Percentiles rank a stretch among this genome's conserved stretches.
phyloP scores from a whole-genome alignment of 495 filamentous ascomycete species.

The Penicillium fimorum region DNA sequence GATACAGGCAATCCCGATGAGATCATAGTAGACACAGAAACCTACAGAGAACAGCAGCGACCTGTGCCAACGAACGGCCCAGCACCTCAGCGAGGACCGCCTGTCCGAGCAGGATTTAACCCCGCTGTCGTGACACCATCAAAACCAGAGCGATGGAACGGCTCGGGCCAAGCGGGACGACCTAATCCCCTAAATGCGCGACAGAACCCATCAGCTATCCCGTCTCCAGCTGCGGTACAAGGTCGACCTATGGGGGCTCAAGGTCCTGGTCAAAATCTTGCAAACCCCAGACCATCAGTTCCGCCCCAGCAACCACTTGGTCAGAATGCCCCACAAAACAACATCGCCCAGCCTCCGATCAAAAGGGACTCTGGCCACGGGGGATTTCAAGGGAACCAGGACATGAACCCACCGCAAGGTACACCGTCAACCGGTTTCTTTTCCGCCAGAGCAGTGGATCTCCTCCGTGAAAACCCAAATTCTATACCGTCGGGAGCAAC shows the following conservation, averaged over 20 bases:
- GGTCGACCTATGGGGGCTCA: slow-evolving; percentile 21
- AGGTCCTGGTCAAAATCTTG: slow-evolving; percentile 21
- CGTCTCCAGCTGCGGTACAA: slow-evolving; percentile 18
- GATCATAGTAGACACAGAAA: slow-evolving; percentile 43
- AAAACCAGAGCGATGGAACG: slow-evolving; percentile 42
- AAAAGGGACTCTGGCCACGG: slow-evolving; percentile 28
- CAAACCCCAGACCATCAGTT: slow-evolving; percentile 23
- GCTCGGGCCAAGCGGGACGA: slow-evolving; percentile 25
- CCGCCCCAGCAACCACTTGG: slow-evolving; percentile 22
- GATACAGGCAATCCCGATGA: slow-evolving; percentile 64
- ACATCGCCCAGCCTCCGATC: slow-evolving; percentile 21
- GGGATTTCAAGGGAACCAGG: slow-evolving; percentile 21
- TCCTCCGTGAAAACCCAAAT: slow-evolving; percentile 47
- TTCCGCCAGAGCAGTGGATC: slow-evolving; percentile 66
- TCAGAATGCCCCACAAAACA: slow-evolving; percentile 11
- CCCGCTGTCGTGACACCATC: slow-evolving; percentile 39
- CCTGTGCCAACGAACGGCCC: slow-evolving; percentile 29
- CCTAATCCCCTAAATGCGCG: slow-evolving; percentile 25
- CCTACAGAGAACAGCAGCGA: slow-evolving; percentile 25
- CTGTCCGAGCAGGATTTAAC: slow-evolving; percentile 21
- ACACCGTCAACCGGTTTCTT: slow-evolving; percentile 64
- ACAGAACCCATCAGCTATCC: slow-evolving; percentile 20
- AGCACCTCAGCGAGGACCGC: slow-evolving; percentile 26
- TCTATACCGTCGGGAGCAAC: slow-evolving; percentile 47
- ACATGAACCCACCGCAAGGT: slow-evolving; percentile 33